Conservation (phyloP, 2,329 filamentous ascomycete genomes). For the Xylariaceae sp. region DNA sequence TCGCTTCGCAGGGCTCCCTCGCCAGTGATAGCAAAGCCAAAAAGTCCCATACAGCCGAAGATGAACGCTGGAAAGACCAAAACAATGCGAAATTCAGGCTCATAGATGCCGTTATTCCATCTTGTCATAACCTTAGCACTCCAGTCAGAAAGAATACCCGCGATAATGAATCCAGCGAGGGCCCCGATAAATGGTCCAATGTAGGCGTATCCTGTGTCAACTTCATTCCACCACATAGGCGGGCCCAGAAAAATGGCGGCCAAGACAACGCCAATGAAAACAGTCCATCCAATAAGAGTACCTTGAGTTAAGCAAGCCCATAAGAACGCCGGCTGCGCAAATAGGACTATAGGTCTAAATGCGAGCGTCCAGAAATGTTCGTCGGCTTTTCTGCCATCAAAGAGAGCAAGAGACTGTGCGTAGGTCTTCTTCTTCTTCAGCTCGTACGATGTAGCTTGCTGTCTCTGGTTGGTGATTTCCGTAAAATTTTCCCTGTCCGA, state of each 20-base stretch:
- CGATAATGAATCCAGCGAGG: slow-evolving; percentile 74
- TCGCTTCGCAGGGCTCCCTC: slow-evolving; percentile 55
- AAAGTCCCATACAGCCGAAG: slow-evolving; percentile 76
- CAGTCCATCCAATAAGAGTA: slow-evolving; percentile 91
- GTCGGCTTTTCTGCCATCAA: slow-evolving; percentile 81
- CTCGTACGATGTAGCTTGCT: not conserved
- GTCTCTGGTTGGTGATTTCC: too few species aligned
- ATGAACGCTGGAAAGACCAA: slow-evolving; percentile 82
- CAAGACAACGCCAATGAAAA: slow-evolving; percentile 84
- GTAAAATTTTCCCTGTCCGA: too few species aligned
- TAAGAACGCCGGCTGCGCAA: slow-evolving; percentile 81
- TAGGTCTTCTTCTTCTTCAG: slow-evolving; percentile 50
- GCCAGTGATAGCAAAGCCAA: slow-evolving; percentile 79
- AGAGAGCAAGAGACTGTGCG: slow-evolving; percentile 63
- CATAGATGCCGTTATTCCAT: slow-evolving; percentile 79
- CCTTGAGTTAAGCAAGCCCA: slow-evolving; percentile 84
- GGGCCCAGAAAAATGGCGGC: slow-evolving; percentile 81
- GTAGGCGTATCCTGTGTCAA: slow-evolving; percentile 84
- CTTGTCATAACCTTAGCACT: slow-evolving; percentile 71
- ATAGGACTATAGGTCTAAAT: slow-evolving; percentile 78
- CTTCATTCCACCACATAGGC: slow-evolving; percentile 79
- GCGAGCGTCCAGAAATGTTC: slow-evolving; percentile 69
- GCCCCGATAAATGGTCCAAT: slow-evolving; percentile 87
- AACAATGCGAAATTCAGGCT: slow-evolving; percentile 86
- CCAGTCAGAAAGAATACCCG: slow-evolving; percentile 74